Base-by-base conservation (phyloP, 331 rosid genomes). In the Spiraea crenata region DNA sequence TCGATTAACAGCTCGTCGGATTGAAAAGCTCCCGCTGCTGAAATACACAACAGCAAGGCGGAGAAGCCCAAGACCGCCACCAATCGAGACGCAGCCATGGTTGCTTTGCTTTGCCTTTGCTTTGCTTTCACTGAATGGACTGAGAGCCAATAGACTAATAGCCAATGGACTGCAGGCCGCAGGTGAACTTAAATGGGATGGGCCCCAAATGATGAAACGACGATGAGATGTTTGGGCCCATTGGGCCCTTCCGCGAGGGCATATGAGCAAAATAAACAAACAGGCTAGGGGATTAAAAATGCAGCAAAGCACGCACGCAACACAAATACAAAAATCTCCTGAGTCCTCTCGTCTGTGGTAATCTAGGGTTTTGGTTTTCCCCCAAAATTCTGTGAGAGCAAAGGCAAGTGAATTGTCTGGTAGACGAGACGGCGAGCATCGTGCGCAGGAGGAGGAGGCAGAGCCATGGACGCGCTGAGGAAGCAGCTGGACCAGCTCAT, bases 401-500 rank as follows among this genome's bases (percentile, higher is more conserved):
- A n/a, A n/a, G n/a, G n/a, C n/a, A n/a, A n/a, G n/a, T n/a, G n/a
- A 25, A 25, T 25, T 25, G 1, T 25, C 31, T 25, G 31, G 31
- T 25, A 1, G 31, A 25, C 31, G 31, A 0, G 31, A 25, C 31
- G 31, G 31, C 1, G 31, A 25, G 31, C 31, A 2, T 25, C 31
- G 31, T 25, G 31, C 31, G 31, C n/a, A n/a, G 64, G 55, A 8
- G 66, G 45, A 74, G 60, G 57, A 54, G 54, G 34, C 25, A 3
- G 52, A 55, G 64, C 67, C 51, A 95, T 95, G 99, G 99, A 95
- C 63, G 98, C 99, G 31, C 79, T 95, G 57, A 88, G 99, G 82
- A 95, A 87, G 88, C 99, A 95, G 85, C 93, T 95, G 34, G 99
- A 95, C 81, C 93, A 88, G 86, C 78, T 95, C 44, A 95, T 95